A percentile compares a stretch with the other conserved stretches of the same genome.
Evolutionary conservation across 306 rosid species (phyloP).

Genomic region (Amphicarpaea edgeworthii): DNA sequence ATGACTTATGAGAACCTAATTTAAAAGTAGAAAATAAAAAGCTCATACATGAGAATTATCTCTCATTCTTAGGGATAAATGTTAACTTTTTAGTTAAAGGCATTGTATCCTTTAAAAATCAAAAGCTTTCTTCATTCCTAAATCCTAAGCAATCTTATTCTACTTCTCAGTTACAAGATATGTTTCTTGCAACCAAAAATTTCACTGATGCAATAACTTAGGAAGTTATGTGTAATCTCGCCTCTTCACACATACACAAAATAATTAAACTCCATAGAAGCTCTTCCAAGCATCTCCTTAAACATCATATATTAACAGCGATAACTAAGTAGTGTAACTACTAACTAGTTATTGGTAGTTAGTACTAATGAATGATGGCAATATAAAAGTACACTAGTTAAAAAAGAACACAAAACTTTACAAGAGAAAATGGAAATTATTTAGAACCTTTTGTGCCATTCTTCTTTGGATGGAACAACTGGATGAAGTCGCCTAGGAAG

Average conservation of each 20-base stretch:
- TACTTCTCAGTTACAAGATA: slow-evolving; percentile 1
- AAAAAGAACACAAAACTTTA: background rate
- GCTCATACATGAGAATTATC: background rate
- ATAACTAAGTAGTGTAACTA: background rate
- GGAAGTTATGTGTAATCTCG: background rate
- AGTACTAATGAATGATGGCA: background rate
- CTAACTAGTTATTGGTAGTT: background rate
- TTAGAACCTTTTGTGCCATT: slow-evolving; percentile 83
- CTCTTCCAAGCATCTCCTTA: background rate
- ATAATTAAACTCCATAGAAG: background rate
- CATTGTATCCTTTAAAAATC: slow-evolving; percentile 9
- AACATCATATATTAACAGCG: background rate
- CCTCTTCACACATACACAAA: background rate
- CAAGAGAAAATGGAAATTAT: background rate
- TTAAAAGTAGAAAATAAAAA: background rate
- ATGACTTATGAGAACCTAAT: slow-evolving; percentile 10
- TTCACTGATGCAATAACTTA: background rate
- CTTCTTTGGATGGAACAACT: slow-evolving; percentile 77
- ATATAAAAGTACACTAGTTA: background rate
- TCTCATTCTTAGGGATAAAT: background rate
- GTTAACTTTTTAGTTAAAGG: background rate
- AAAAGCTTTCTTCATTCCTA: background rate
- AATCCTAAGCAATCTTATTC: background rate
- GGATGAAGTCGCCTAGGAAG: slow-evolving; percentile 84
- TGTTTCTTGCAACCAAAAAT: background rate